Evolutionary conservation across 345 rosid species (phyloP).

Genomic region (Populus alba): DNA sequence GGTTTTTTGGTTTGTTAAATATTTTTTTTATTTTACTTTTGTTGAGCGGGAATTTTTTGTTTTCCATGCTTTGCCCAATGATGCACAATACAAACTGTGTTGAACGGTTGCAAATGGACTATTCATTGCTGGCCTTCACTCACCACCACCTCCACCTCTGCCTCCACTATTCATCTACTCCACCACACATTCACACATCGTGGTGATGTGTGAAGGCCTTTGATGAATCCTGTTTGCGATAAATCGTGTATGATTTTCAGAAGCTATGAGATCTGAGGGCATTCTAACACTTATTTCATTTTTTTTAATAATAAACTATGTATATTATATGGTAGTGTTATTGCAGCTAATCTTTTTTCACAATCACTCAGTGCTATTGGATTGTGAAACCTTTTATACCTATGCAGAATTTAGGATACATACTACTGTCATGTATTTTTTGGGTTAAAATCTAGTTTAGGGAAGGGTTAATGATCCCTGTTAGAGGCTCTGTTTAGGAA

Average conservation of each 20-base stretch:
- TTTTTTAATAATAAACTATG: neutral
- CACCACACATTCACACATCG: neutral
- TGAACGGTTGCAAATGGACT: conserved; percentile 27
- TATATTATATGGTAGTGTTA: too few species aligned
- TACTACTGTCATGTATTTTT: too few species aligned
- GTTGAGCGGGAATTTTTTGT: neutral
- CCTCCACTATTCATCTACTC: neutral
- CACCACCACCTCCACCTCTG: neutral
- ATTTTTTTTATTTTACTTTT: neutral
- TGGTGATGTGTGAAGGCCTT: conserved; percentile 25
- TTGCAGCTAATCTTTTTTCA: too few species aligned
- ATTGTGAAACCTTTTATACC: too few species aligned
- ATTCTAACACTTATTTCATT: neutral
- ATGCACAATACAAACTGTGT: conserved; percentile 12
- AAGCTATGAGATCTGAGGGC: conserved; percentile 67
- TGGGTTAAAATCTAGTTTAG: too few species aligned
- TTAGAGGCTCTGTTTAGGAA: too few species aligned
- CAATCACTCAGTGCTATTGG: too few species aligned
- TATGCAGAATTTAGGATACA: too few species aligned
- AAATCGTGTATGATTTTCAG: conserved; percentile 36
- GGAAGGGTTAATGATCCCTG: too few species aligned
- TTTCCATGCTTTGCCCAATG: conserved; percentile 8
- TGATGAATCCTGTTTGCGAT: conserved; percentile 25
- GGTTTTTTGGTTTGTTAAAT: neutral
- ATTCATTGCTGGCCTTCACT: conserved; percentile 17